Evolutionary conservation across 768 basidiomycete genomes (phyloP), one percentile per base, ranked within the genome.

Genomic region (Lepiota brunneoincarnata): DNA sequence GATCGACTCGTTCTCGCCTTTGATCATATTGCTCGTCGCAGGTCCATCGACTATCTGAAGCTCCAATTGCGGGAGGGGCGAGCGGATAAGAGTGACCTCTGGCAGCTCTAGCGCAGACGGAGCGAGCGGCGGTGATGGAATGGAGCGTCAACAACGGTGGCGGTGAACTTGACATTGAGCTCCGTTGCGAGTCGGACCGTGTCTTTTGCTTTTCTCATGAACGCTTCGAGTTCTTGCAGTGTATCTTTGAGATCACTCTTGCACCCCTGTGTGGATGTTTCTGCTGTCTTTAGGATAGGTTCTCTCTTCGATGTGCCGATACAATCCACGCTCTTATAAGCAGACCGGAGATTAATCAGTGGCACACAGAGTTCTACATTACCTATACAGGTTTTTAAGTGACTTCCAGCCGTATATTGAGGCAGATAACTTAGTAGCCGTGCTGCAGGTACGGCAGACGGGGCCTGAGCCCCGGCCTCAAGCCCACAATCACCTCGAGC

Each of bases 141-240:
- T 12, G 63, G 55, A 6, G 69, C 39, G 24, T 56, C 31, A 2
- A 55, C 34, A 63, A 59, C 52, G 2, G 67, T 61, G 0, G 80
- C 78, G 6, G 86, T 85, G 21, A 97, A 75, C 57, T 83, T 89
- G 54, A 89, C 83, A 63, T 92, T 94, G 57, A 98, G 80, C 35
- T 95, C 88, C 46, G 86, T 86, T 2, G 96, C 94, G 20, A 98
- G 78, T 24, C 81, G 81, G 53, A 95, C 94, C 86, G 98, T 96
- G 60, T 95, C 93, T 59, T 84, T 87, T 1, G 94, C 93, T 65
- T 95, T 91, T 44, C 86, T 75, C 89, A 91, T 94, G 44, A 98
- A 71, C 0, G 87, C 88, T 64, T 98, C 93, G 31, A 98, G 79
- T 63, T 98, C 96, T 59, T 84, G 76, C 28, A 98, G 75, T 0